Conservation (phyloP, 164 flowering plant species). For the Houttuynia cordata region DNA sequence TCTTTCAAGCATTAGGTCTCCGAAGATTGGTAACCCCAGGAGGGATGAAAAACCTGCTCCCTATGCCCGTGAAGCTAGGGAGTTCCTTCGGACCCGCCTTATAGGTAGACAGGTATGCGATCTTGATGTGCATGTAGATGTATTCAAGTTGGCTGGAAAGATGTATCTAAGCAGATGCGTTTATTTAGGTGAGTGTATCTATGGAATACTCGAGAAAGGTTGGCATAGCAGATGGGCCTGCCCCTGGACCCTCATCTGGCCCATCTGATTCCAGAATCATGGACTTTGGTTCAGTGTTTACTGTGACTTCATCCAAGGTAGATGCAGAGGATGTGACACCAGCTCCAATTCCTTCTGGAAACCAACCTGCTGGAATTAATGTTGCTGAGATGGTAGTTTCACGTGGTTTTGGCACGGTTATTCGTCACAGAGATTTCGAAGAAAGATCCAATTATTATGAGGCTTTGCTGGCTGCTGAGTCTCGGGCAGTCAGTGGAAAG, state of each 20-base stretch:
- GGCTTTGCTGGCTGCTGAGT: conserved; percentile 81
- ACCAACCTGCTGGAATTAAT: conserved; percentile 50
- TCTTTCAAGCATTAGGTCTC: conserved; percentile 87
- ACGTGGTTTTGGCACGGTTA: conserved; percentile 82
- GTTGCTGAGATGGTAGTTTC: conserved; percentile 69
- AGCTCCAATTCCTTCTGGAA: conserved; percentile 27
- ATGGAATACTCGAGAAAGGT: conserved; percentile 97
- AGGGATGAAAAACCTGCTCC: conserved; percentile 73
- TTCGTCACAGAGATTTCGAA: conserved; percentile 89
- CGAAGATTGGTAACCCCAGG: conserved; percentile 86
- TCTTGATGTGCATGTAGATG: not conserved
- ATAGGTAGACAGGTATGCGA: conserved; percentile 67
- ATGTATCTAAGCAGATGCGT: not conserved
- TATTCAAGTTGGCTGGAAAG: not conserved
- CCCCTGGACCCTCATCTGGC: conserved; percentile 22
- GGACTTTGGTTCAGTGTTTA: conserved; percentile 95
- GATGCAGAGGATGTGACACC: conserved; percentile 45
- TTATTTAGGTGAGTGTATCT: conserved; percentile 66
- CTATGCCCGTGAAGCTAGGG: conserved; percentile 92
- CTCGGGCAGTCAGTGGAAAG: conserved; percentile 70
- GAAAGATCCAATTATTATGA: conserved; percentile 93
- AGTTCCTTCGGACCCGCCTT: conserved; percentile 71
- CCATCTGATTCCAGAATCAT: conserved; percentile 70
- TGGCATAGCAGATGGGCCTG: conserved; percentile 41
- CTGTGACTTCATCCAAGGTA: conserved; percentile 39